These are phyloP conservation scores for Tuber calosporum DNA, from an alignment of 495 filamentous ascomycete species.

Conservation along the genomic window DNA sequence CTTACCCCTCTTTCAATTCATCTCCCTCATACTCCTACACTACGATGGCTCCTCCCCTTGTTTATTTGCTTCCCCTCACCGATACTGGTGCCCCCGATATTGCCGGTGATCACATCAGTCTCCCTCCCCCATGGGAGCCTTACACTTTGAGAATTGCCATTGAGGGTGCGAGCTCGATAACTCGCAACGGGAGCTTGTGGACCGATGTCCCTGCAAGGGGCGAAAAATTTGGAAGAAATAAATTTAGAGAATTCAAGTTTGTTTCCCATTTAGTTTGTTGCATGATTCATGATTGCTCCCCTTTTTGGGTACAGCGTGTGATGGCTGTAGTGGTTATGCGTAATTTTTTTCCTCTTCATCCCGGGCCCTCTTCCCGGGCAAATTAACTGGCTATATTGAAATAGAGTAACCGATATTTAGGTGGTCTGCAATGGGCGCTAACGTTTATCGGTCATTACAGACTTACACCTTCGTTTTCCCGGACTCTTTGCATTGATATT, in stretches of 20 bases:
- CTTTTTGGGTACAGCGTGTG: neutral
- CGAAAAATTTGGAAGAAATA: slow-evolving; percentile 62
- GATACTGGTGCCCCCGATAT: slow-evolving; percentile 90
- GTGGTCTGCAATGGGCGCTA: neutral
- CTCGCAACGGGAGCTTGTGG: slow-evolving; percentile 86
- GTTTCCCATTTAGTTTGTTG: slow-evolving; percentile 39
- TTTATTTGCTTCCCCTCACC: slow-evolving; percentile 82
- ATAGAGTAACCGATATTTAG: neutral
- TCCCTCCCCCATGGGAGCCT: slow-evolving; percentile 64
- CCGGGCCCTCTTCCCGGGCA: neutral
- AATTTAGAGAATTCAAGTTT: slow-evolving; percentile 82
- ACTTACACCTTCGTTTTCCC: slow-evolving; percentile 84
- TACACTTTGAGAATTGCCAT: slow-evolving; percentile 85
- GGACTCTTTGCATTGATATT: slow-evolving; percentile 78
- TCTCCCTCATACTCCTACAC: neutral
- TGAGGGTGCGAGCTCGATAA: slow-evolving; percentile 93
- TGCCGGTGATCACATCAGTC: slow-evolving; percentile 79
- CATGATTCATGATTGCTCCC: too few species aligned
- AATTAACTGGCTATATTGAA: neutral
- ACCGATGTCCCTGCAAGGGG: slow-evolving; percentile 81
- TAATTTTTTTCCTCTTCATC: neutral
- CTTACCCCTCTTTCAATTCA: neutral
- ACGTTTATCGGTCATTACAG: slow-evolving; percentile 47
- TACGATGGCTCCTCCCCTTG: slow-evolving; percentile 41
- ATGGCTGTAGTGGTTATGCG: neutral